Percentiles rank a stretch among this genome's conserved stretches.
Evolutionary conservation across 2,329 filamentous ascomycete species (phyloP).

Genomic region (Fusarium coffeatum): DNA sequence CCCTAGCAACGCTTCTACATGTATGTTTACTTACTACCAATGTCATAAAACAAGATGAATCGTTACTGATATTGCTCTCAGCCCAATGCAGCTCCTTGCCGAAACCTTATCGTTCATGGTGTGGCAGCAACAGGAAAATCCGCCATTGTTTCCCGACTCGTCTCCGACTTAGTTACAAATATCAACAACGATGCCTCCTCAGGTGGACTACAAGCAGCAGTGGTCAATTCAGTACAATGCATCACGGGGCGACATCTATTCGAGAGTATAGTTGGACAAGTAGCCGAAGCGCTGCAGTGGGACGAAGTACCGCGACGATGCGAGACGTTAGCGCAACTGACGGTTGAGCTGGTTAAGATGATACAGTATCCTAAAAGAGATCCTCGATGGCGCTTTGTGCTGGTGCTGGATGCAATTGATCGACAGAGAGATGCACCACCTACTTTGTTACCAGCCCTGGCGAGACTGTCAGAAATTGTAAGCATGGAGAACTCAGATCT

Average conservation of each 20-base stretch:
- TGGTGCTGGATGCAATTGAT: slow-evolving; percentile 91
- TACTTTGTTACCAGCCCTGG: slow-evolving; percentile 83
- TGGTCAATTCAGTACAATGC: slow-evolving; percentile 78
- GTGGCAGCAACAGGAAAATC: slow-evolving; percentile 90
- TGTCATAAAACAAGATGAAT: neutral
- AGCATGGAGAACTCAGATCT: slow-evolving; percentile 47
- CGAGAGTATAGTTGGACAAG: slow-evolving; percentile 73
- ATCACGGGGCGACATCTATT: slow-evolving; percentile 82
- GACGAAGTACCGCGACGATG: slow-evolving; percentile 70
- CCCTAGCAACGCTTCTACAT: slow-evolving; percentile 66
- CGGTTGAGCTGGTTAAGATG: slow-evolving; percentile 76
- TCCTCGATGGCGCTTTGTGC: slow-evolving; percentile 71
- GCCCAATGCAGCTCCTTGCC: slow-evolving; percentile 75
- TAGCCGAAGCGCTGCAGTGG: slow-evolving; percentile 64
- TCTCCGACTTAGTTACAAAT: slow-evolving; percentile 43
- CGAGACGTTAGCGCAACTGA: slow-evolving; percentile 82
- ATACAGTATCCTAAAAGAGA: slow-evolving; percentile 60
- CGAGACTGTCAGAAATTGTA: slow-evolving; percentile 83
- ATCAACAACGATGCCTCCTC: slow-evolving; percentile 24
- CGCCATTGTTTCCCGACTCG: slow-evolving; percentile 68
- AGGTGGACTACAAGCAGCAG: slow-evolving; percentile 64
- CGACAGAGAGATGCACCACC: slow-evolving; percentile 81
- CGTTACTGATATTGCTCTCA: slow-evolving; percentile 49
- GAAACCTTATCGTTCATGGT: slow-evolving; percentile 83
- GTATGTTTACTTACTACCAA: slow-evolving; percentile 50